These are phyloP conservation scores for Cyberlindnera veronae DNA, from an alignment of 805 yeast species.

Conservation along the genomic window DNA sequence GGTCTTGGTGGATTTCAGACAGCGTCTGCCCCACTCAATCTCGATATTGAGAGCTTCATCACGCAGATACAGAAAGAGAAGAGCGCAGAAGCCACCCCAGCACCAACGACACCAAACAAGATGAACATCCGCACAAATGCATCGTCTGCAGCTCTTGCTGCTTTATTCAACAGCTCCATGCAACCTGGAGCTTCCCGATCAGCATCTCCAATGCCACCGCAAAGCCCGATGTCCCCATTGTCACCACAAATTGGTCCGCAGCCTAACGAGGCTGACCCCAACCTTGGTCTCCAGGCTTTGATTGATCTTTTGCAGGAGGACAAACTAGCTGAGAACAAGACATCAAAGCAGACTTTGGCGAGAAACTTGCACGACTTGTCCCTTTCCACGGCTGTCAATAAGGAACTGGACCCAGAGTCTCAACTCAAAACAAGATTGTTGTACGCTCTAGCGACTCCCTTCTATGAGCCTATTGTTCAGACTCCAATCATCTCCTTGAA, in stretches of 20 bases:
- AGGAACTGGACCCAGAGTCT: conserved; percentile 18
- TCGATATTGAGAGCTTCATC: conserved; percentile 28
- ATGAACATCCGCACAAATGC: conserved; percentile 35
- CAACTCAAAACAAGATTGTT: conserved; percentile 40
- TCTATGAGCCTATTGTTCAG: conserved; percentile 32
- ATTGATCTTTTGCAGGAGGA: conserved; percentile 43
- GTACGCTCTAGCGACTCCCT: conserved; percentile 67
- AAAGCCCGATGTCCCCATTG: conserved; percentile 2
- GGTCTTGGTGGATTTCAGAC: conserved; percentile 3
- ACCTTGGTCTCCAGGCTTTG: conserved; percentile 39
- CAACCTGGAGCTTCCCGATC: conserved; percentile 7
- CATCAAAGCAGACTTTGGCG: conserved; percentile 38
- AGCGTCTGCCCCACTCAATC: conserved; percentile 16
- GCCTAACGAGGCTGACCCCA: too few species aligned
- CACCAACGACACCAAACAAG: conserved; percentile 10
- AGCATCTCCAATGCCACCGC: conserved; percentile 5
- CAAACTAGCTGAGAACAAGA: conserved; percentile 27
- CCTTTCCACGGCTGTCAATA: conserved; percentile 34
- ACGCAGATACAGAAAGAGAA: conserved; percentile 21
- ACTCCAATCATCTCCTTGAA: conserved; percentile 25
- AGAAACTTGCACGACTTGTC: conserved; percentile 57
- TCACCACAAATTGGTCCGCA: too few species aligned
- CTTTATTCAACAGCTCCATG: conserved; percentile 25
- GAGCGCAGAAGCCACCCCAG: not conserved
- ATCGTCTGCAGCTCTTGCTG: conserved; percentile 38